Base-by-base conservation (phyloP, 1,284 basidiomycete genomes). In the Trametes pubescens region DNA sequence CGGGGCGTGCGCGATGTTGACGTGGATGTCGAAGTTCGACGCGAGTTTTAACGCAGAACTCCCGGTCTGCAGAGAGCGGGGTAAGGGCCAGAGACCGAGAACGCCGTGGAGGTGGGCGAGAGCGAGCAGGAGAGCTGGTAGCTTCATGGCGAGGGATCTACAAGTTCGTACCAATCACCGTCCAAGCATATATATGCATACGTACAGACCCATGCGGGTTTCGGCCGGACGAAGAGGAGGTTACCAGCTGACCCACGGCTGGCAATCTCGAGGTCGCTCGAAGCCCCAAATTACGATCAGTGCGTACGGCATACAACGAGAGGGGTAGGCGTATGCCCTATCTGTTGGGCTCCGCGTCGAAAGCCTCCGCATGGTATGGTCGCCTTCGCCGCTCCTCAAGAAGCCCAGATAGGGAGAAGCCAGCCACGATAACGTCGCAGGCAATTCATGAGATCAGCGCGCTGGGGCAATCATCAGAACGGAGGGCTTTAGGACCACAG, bases 51-150 rank as follows among this genome's bases (percentile, higher is more conserved):
- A 76, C 0, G 84, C 67, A 0, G 80, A 78, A 0, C 77, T 73
- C 24, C 90, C 90, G 0, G 82, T 82, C 21, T 78, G 62, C 46
- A 90, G 75, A 0, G 75, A 72, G 11, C 80, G 74, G 0, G 92
- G 92, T 22, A 85, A 80, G 13, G 90, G 90, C 90, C 90, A 92
- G 21, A 87, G 75, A 6, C 77, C 77, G 51, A 68, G 51, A 7
- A 67, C 64, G 13, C 57, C 44, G 29, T 57, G 37, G 10, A 57
- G 8, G 10, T 59, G 59, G 4, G 54, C 61, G 21, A 63, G 37
- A 4, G 57, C 57, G 47, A 65, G 32, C 8, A 68, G 46, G 1
- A 63, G 14, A 29, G 29, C 14, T 18, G 21, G 9, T 37, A 54
- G 26, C 61, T 49, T 69, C 68, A 69, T 69, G 32, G 29, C 52